Percentiles rank a stretch among this genome's conserved stretches.
These are phyloP conservation scores for Aquanectria penicillioides DNA, from an alignment of 2,329 filamentous ascomycete genomes.

Conservation along the genomic window DNA sequence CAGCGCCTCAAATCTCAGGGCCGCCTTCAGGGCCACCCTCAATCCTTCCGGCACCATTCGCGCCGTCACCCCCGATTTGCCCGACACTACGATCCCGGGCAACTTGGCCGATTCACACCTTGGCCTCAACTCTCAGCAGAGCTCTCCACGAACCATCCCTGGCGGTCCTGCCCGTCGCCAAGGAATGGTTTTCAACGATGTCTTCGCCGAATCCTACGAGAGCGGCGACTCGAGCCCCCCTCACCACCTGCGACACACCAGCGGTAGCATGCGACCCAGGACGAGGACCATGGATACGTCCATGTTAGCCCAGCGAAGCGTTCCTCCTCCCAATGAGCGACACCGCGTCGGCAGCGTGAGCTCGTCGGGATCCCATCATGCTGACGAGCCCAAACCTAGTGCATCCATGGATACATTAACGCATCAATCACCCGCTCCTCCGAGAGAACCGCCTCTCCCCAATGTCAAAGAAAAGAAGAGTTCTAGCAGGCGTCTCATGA, in stretches of 20 bases:
- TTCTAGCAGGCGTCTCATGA: constrained; percentile 62
- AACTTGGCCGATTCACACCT: constrained; percentile 36
- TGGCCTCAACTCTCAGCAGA: constrained; percentile 44
- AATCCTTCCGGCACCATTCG: constrained; percentile 62
- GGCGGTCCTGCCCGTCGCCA: constrained; percentile 59
- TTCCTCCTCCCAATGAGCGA: constrained; percentile 58
- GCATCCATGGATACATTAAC: constrained; percentile 53
- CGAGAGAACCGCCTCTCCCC: constrained; percentile 47
- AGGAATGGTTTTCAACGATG: constrained; percentile 70
- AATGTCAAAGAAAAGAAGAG: constrained; percentile 54
- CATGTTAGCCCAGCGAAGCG: constrained; percentile 57
- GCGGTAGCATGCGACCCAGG: constrained; percentile 58
- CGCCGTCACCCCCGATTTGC: constrained; percentile 72
- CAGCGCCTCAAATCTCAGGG: constrained; percentile 48
- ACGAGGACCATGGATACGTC: constrained; percentile 69
- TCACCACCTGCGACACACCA: constrained; percentile 46
- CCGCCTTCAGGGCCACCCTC: constrained; percentile 46
- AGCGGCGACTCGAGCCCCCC: constrained; percentile 53
- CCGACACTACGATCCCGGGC: constrained; percentile 45
- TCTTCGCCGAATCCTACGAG: constrained; percentile 62
- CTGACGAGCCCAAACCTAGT: constrained; percentile 59
- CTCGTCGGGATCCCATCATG: constrained; percentile 65
- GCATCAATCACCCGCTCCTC: constrained; percentile 52
- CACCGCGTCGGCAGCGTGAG: constrained; percentile 78
- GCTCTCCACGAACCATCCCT: constrained; percentile 46